Conservation (phyloP, 441 rosid genomes). For the Adansonia rubrostipa region DNA sequence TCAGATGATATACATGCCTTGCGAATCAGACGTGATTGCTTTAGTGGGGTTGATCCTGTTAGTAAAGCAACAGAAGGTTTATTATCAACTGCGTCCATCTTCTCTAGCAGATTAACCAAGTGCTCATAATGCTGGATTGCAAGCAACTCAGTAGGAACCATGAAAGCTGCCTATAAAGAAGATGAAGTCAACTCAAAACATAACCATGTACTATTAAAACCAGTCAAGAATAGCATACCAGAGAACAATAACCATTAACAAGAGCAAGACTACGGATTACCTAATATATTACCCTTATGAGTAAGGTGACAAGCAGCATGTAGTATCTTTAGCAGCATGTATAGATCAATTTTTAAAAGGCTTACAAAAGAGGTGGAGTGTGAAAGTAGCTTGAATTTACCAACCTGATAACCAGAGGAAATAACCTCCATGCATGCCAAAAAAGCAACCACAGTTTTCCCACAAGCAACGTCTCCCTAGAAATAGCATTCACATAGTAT, state of each 20-base stretch:
- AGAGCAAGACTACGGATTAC: slow-evolving; percentile 25
- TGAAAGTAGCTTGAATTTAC: slow-evolving; percentile 27
- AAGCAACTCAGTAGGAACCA: slow-evolving; percentile 98
- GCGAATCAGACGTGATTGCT: slow-evolving; percentile 81
- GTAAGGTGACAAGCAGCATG: slow-evolving; percentile 4
- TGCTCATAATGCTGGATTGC: slow-evolving; percentile 92
- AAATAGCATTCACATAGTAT: slow-evolving; percentile 29
- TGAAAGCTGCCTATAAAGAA: slow-evolving; percentile 84
- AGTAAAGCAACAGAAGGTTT: slow-evolving; percentile 89
- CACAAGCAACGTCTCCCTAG: slow-evolving; percentile 98
- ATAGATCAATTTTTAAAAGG: background rate
- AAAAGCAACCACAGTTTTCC: slow-evolving; percentile 95
- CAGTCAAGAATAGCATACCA: slow-evolving; percentile 11
- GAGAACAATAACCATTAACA: background rate
- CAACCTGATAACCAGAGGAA: slow-evolving; percentile 93
- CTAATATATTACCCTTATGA: slow-evolving; percentile 2
- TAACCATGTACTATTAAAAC: slow-evolving; percentile 20
- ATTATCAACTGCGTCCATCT: slow-evolving; percentile 51
- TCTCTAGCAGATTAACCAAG: slow-evolving; percentile 70
- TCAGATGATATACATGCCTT: slow-evolving; percentile 58
- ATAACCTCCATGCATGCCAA: slow-evolving; percentile 97
- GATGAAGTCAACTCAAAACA: slow-evolving; percentile 19
- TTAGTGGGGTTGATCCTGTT: slow-evolving; percentile 85
- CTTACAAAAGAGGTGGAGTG: background rate
- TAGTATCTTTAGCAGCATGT: background rate